Evolutionary conservation across 2,329 filamentous ascomycete genomes (phyloP).

Genomic region (Fusarium transvaalense): DNA sequence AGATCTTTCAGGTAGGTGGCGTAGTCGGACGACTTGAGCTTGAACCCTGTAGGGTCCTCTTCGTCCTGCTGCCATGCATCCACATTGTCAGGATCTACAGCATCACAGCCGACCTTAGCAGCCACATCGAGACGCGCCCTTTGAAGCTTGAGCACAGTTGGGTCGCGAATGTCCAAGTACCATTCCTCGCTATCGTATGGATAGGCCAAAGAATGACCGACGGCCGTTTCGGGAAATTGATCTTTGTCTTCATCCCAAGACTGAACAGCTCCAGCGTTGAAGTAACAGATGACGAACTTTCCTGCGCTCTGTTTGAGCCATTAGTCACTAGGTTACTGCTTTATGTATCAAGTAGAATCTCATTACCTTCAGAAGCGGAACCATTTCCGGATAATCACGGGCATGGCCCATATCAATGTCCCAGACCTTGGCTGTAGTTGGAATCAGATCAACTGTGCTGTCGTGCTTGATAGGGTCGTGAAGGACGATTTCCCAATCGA

Average conservation of each 20-base stretch:
- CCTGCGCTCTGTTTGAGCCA: slow-evolving; percentile 33
- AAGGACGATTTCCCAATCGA: slow-evolving; percentile 51
- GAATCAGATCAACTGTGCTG: slow-evolving; percentile 44
- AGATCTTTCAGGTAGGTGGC: slow-evolving; percentile 49
- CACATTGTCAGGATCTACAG: slow-evolving; percentile 54
- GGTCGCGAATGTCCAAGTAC: slow-evolving; percentile 49
- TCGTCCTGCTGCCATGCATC: slow-evolving; percentile 49
- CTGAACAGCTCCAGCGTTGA: slow-evolving; percentile 52
- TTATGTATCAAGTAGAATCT: neutral
- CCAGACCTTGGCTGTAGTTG: slow-evolving; percentile 48
- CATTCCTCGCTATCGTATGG: slow-evolving; percentile 48
- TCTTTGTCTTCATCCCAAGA: slow-evolving; percentile 47
- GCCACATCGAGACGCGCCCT: slow-evolving; percentile 49
- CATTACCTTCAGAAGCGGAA: slow-evolving; percentile 48
- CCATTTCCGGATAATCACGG: slow-evolving; percentile 44
- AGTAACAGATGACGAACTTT: slow-evolving; percentile 53
- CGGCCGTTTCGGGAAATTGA: slow-evolving; percentile 43
- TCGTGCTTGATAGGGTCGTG: slow-evolving; percentile 50
- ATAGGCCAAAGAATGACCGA: slow-evolving; percentile 45
- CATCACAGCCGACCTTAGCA: slow-evolving; percentile 50
- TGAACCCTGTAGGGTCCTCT: slow-evolving; percentile 49
- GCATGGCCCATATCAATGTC: slow-evolving; percentile 52
- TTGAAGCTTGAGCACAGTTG: slow-evolving; percentile 48
- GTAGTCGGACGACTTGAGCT: slow-evolving; percentile 48
- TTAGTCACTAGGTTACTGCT: neutral